Base-by-base conservation (phyloP, 2,329 filamentous ascomycete species). In the Malbranchea cinnamomea region DNA sequence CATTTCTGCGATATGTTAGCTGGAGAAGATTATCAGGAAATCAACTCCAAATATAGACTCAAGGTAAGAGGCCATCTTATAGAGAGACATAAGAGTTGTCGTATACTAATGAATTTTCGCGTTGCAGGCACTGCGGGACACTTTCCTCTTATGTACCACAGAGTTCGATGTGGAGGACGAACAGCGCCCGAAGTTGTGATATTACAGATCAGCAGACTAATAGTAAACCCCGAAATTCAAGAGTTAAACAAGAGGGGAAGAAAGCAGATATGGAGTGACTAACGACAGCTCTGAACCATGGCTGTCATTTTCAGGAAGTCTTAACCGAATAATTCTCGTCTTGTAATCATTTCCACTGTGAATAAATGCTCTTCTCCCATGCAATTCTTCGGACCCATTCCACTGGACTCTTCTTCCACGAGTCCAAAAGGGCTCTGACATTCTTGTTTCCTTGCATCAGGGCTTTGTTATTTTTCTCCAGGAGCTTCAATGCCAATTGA, bases 1-100 rank as follows among this genome's bases (percentile, higher is more conserved):
- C 70, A 76, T 47, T 76, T 76, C 43, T 65, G 65, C 24, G 68
- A 72, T 43, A 75, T 74, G 69, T 43, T 71, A 24, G 60, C 55
- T 2, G 62, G 63, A 24, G 55, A 61, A 41, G 68, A 72, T 41
- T 74, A 73, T 46, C 68, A 73, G 52, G 57, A 50, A 22, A 67
- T 69, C 4, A 74, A 74, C 49, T 52, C 60, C 30, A 61, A 52
- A 43, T 53, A 60, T 42, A 52, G 70, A 16, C 49, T 73, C 32
- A 59, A 46, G 41, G 50, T 53, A 31, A 43, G 49, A 47, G 24
- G 7, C 5, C 2, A 4, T 7, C 25, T 26, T 32, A 2, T 21
- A 7, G n/a, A n/a, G n/a, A n/a, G n/a, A n/a, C n/a, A n/a, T n/a
- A n/a, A n/a, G n/a, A n/a, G n/a, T n/a, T n/a, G n/a, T n/a, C n/a